Evolutionary conservation across 306 rosid genomes (phyloP), one percentile per base, ranked within the genome.

Genomic region (Luffa aegyptiaca): DNA sequence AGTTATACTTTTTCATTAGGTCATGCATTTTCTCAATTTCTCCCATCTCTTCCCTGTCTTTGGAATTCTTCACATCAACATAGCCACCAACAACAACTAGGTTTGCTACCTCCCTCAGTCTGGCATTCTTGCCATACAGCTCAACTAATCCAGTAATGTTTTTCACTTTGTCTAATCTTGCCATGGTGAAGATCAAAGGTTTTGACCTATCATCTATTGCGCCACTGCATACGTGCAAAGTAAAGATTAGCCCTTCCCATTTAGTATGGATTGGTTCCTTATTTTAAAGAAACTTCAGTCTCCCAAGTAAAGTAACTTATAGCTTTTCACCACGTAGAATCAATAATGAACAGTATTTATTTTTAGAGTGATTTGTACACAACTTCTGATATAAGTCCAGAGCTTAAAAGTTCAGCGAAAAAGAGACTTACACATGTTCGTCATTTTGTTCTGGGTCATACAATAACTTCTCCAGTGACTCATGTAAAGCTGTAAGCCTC

Each of bases 21-120:
- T 55, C 57, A 33, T 92, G 97, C 98, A 95, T 91, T 90, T 90
- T 95, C 91, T 91, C 98, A 59, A 95, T 95, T 84, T 92, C 98
- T 79, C 77, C 81, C 70, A 92, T 91, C 85, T 95, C 98, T 88
- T 95, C 98, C 85, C 93, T 89, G 88, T 95, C 98, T 1, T 81
- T 84, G 44, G 98, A 95, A 81, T 88, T 88, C 76, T 86, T 92
- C 35, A 86, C 90, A 75, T 95, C 97, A 61, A 83, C 82, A 80
- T 91, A 90, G 57, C 98, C 98, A 80, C 93, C 97, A 16, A 95
- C 91, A 10, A 92, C 79, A 3, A 95, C 97, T 45, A 95, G 92
- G 86, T 93, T 91, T 76, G 85, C 98, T 84, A 92, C 82, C 80
- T 92, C 97, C 92, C 97, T 92, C 87, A 92, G 78, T 84, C 85